These are phyloP conservation scores for Beauveria bassiana DNA, from an alignment of 2,329 filamentous ascomycete genomes.

Conservation along the genomic window DNA sequence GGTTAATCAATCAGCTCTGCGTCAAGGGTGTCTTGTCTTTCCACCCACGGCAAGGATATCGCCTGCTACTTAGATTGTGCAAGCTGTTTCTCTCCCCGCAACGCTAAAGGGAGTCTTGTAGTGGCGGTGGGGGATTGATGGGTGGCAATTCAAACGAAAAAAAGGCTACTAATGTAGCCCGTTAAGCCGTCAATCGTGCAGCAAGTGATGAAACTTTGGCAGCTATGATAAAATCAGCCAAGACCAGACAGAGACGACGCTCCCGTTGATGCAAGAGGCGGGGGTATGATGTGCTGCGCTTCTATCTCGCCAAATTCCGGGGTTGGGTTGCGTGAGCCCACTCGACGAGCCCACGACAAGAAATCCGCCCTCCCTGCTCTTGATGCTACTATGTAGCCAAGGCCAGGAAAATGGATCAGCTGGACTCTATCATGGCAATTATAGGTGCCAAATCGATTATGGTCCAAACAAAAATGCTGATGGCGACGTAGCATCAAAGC, in stretches of 20 bases:
- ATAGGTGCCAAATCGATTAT: background rate
- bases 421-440: background rate
- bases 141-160: background rate
- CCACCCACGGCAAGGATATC: background rate
- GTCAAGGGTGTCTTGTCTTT: background rate
- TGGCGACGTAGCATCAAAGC: background rate
- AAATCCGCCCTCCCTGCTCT: background rate
- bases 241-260: background rate
- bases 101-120: background rate
- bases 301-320: background rate
- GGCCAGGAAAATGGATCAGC: background rate
- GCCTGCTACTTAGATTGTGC: background rate
- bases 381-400: background rate
- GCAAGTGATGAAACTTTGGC: background rate
- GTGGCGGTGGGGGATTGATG: background rate
- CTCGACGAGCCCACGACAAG: background rate
- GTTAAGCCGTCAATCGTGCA: background rate
- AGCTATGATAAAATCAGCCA: background rate
- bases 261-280: constrained; percentile 8
- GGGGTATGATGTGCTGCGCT: constrained; percentile 5
- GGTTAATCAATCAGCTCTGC: background rate
- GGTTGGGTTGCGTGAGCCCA: background rate
- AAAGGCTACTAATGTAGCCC: no score
- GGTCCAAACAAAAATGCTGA: background rate
- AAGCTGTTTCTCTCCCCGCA: background rate